Conservation (phyloP, 2,329 filamentous ascomycete genomes). For the Epichloe bromicola region DNA sequence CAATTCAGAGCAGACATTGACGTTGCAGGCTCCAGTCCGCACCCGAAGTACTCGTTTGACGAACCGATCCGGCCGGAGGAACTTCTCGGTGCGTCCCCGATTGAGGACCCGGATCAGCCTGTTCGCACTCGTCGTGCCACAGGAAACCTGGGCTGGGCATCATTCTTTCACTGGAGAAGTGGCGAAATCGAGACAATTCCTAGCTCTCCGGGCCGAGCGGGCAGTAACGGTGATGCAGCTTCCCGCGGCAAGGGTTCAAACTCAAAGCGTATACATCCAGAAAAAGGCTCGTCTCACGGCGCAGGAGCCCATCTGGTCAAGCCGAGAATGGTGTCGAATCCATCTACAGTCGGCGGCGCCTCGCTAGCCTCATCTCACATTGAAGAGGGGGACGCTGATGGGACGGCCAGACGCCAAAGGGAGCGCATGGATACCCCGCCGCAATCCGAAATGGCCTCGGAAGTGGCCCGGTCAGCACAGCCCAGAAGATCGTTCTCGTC, state of each 20-base stretch:
- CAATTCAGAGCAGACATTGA: constrained; percentile 27
- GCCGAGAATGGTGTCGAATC: constrained; percentile 22
- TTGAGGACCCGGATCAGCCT: constrained; percentile 9
- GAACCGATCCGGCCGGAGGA: constrained; percentile 19
- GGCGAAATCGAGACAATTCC: constrained; percentile 12
- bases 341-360: constrained; percentile 11
- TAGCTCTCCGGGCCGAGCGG: constrained; percentile 12
- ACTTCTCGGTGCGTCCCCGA: constrained; percentile 16
- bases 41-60: constrained; percentile 23
- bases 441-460: constrained; percentile 15
- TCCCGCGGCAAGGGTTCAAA: constrained; percentile 11
- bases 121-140: constrained; percentile 2
- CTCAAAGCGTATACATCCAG: constrained; percentile 17
- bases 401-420: constrained; percentile 6
- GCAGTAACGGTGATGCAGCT: constrained; percentile 11
- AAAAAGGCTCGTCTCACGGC: constrained; percentile 11
- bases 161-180: constrained; percentile 40
- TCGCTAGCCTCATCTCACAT: constrained; percentile 13
- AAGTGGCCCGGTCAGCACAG: constrained; percentile 27
- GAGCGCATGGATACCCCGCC: constrained; percentile 10
- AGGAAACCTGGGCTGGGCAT: constrained; percentile 30
- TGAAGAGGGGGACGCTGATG: constrained; percentile 10
- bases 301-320: constrained; percentile 22
- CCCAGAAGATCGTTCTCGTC: constrained; percentile 44
- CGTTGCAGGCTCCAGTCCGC: constrained; percentile 11